phyloP scores from a whole-genome alignment of 805 yeast genomes.

The Teunomyces funiuensis region DNA sequence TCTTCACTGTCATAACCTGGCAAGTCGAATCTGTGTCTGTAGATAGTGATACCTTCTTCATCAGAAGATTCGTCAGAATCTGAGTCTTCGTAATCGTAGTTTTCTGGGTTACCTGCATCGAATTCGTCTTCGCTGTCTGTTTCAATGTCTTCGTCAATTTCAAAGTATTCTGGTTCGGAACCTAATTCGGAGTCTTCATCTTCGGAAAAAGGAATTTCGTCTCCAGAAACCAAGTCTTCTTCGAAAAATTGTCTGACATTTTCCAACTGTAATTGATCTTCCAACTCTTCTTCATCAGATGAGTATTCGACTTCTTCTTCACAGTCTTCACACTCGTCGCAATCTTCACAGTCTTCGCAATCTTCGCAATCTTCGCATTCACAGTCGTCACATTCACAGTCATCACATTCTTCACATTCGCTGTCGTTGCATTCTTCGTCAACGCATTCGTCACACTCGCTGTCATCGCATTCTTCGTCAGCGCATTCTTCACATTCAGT shows the following conservation, averaged over 20 bases:
- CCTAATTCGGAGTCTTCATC: constrained; percentile 19
- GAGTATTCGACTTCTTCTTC: constrained; percentile 26
- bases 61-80: constrained; percentile 27
- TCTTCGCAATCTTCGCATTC: constrained; percentile 15
- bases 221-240: constrained; percentile 33
- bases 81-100: constrained; percentile 22
- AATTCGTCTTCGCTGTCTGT: constrained; percentile 20
- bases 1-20: constrained; percentile 34
- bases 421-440: constrained; percentile 2
- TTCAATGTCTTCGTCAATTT: constrained; percentile 31
- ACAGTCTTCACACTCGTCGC: not conserved
- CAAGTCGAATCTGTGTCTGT: constrained; percentile 40
- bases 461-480: constrained; percentile 16
- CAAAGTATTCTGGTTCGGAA: constrained; percentile 24
- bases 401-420: constrained; percentile 1
- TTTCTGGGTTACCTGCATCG: constrained; percentile 22
- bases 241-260: constrained; percentile 35
- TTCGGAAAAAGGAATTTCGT: constrained; percentile 21
- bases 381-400: constrained; percentile 9
- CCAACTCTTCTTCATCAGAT: constrained; percentile 28
- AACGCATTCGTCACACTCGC: constrained; percentile 14
- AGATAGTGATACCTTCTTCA: constrained; percentile 44
- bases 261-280: constrained; percentile 37
- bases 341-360: not conserved
- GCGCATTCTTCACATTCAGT: constrained; percentile 8